These are phyloP conservation scores for Phlebiopsis gigantea DNA, from an alignment of 768 basidiomycete genomes.

Conservation along the genomic window DNA sequence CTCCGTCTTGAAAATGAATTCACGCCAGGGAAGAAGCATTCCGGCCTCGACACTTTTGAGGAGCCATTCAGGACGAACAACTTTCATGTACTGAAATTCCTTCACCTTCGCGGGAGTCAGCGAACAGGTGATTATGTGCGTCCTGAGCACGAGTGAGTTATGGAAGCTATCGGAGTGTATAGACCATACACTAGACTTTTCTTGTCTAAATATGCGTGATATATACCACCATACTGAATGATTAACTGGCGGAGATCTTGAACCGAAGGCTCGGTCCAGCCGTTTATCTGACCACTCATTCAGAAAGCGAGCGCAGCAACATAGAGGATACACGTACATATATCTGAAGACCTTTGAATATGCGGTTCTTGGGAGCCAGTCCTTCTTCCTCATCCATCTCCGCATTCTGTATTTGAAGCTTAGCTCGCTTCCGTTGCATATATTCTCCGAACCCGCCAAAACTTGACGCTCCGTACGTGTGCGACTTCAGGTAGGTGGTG, in stretches of 20 bases:
- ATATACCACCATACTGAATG: conserved; percentile 76
- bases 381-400: conserved; percentile 27
- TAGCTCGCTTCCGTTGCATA: conserved; percentile 86
- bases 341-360: conserved; percentile 73
- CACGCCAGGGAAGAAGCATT: conserved; percentile 71
- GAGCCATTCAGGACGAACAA: conserved; percentile 87
- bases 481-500: conserved; percentile 16
- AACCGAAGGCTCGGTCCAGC: conserved; percentile 81
- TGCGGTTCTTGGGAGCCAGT: conserved; percentile 30
- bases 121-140: conserved; percentile 88
- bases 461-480: conserved; percentile 67
- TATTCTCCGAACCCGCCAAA: conserved; percentile 88
- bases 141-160: too few relatives aligned
- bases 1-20: conserved; percentile 56
- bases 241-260: conserved; percentile 81
- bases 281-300: conserved; percentile 63
- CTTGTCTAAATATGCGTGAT: conserved; percentile 78
- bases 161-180: not conserved
- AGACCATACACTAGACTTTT: conserved; percentile 63
- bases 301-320: not conserved
- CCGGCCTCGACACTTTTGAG: conserved; percentile 69
- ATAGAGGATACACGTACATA: conserved; percentile 56
- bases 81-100: conserved; percentile 88
- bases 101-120: conserved; percentile 86
- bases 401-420: conserved; percentile 78